Evolutionary conservation across 768 basidiomycete genomes (phyloP), one percentile per base, ranked within the genome.

Genomic region (Artomyces pyxidatus): DNA sequence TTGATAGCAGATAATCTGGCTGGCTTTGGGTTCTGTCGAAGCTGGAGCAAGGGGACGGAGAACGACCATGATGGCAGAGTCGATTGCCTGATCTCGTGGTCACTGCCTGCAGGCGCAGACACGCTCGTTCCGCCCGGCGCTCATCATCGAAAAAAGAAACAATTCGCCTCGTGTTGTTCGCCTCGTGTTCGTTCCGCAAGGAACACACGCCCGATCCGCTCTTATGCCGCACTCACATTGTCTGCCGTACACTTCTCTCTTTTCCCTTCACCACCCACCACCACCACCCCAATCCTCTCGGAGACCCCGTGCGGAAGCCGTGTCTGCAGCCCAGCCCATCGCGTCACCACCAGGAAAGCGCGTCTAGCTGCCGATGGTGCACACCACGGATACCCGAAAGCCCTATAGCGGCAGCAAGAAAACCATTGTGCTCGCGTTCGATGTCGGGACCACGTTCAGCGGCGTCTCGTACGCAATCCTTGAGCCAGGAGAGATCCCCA

Each of bases 391-490:
- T 61, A 79, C 78, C 58, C 76, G 87, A 48, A 87, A 85, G 65
- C 87, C 86, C 21, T 88, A 86, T 63, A 72, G 66, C 6, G 87
- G 87, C 40, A 59, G 71, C 11, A 66, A 68, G 16, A 75, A 85
- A 56, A 76, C 82, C 50, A 75, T 89, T 47, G 85, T 83, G 53
- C 74, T 89, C 57, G 86, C 87, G 5, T 77, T 89, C 63, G 87
- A 89, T 59, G 77, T 89, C 54, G 87, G 87, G 22, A 89, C 86
- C 1, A 89, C 87, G 0, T 88, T 88, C 59, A 85, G 83, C 58
- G 87, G 87, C 14, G 87, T 82, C 2, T 89, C 87, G 28, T 89
- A 89, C 63, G 83, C 86, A 1, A 85, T 89, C 50, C 77, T 89
- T 28, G 85, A 88, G 56, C 87, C 87, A 10, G 81, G 81, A 7